Base-by-base conservation (phyloP, 768 basidiomycete species). In the Mycena polygramma region DNA sequence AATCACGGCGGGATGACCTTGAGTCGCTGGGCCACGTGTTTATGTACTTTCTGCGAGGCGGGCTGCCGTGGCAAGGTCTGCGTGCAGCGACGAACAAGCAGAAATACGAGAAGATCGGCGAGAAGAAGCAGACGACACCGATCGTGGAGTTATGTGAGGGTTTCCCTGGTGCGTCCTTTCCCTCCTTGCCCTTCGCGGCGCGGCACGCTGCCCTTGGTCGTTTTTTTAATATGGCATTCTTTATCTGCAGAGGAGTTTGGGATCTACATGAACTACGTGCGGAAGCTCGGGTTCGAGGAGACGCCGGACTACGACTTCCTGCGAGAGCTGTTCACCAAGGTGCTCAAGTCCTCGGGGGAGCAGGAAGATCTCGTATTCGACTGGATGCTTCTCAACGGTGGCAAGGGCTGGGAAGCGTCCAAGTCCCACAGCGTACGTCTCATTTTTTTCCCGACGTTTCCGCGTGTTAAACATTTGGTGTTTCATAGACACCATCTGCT, bases 81-180 rank as follows among this genome's bases (percentile, higher is more conserved):
- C 91, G 97, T 77, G 98, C 97, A 24, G 96, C 96, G 11, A 99
- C 97, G 2, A 99, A 99, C 87, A 99, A 99, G 84, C 97, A 99
- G 81, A 99, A 99, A 84, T 99, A 99, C 79, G 98, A 99, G 83
- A 99, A 99, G 86, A 99, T 99, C 74, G 98, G 97, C 57, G 98
- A 98, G 85, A 99, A 98, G 88, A 99, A 96, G 83, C 97, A 99
- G 81, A 93, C 89, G 10, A 98, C 97, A 19, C 86, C 90, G 9
- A 98, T 99, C 75, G 85, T 89, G 30, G 97, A 99, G 79, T 84
- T 99, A 41, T 97, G 96, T 75, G 97, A 99, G 78, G 96, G 97
- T 39, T 98, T 97, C 84, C 97, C 98, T 72, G 96, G 94, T 96
- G 72, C 77, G 88, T 83, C 46, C 61, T 26, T 36, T 69, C 43